Percentiles rank a stretch among this genome's conserved stretches.
Conservation (phyloP, 2,329 filamentous ascomycete species). For the Alternaria brassicae region DNA sequence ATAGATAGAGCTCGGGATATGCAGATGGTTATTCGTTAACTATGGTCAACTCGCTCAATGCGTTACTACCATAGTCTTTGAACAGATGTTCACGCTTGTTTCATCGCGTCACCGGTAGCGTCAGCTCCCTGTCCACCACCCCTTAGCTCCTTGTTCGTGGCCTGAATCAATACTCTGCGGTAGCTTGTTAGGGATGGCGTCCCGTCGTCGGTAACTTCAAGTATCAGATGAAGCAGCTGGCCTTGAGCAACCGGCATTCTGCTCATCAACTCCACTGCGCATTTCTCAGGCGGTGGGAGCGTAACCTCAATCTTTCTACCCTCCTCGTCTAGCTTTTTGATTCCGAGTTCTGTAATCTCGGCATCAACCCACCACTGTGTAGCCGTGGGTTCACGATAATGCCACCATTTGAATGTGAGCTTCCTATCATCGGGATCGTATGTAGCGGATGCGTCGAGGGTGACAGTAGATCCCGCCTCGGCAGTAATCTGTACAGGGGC, state of each 20-base stretch:
- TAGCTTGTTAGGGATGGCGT: conserved; percentile 57
- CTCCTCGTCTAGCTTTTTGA: conserved; percentile 39
- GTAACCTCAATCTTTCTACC: conserved; percentile 47
- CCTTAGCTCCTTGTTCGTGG: conserved; percentile 40
- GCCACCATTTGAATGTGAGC: conserved; percentile 59
- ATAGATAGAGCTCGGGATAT: background rate
- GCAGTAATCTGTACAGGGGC: conserved; percentile 52
- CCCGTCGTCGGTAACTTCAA: conserved; percentile 58
- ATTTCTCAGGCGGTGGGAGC: conserved; percentile 54
- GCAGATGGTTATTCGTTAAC: background rate
- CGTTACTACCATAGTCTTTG: background rate
- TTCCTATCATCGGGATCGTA: conserved; percentile 57
- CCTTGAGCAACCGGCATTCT: conserved; percentile 50
- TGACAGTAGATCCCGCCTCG: conserved; percentile 51
- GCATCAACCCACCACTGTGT: conserved; percentile 54
- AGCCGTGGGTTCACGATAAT: conserved; percentile 55
- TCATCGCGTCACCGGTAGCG: background rate
- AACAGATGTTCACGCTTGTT: background rate
- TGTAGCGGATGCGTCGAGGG: conserved; percentile 55
- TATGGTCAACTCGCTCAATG: background rate
- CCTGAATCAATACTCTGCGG: conserved; percentile 53
- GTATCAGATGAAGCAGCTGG: conserved; percentile 58
- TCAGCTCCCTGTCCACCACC: conserved; percentile 22
- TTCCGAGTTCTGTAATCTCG: conserved; percentile 52
- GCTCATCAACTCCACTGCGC: conserved; percentile 49